phyloP scores from a whole-genome alignment of 2,329 filamentous ascomycete genomes.

The Eutypa lata region DNA sequence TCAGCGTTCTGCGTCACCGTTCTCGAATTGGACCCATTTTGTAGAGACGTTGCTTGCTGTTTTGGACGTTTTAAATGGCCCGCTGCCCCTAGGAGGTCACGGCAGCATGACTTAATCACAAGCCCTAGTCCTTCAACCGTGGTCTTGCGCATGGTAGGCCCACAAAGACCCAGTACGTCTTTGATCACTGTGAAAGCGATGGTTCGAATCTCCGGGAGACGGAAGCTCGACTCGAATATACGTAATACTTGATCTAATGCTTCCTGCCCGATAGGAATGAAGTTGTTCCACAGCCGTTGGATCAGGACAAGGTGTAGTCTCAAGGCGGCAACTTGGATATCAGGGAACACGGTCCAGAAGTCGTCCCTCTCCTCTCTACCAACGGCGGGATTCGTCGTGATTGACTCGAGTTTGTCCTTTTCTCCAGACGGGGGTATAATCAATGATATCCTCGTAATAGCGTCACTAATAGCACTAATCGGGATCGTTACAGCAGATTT shows the following conservation, averaged over 20 bases:
- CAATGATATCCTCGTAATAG: conserved; percentile 67
- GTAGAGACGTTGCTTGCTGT: conserved; percentile 21
- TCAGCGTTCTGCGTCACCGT: conserved; percentile 62
- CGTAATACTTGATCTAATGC: conserved; percentile 70
- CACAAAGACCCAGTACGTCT: conserved; percentile 58
- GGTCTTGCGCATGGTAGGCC: conserved; percentile 64
- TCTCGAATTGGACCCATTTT: conserved; percentile 41
- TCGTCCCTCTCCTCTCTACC: conserved; percentile 78
- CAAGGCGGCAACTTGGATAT: conserved; percentile 70
- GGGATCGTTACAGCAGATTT: conserved; percentile 64
- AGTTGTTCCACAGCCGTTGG: conserved; percentile 54
- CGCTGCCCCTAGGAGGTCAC: conserved; percentile 62
- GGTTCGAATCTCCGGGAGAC: conserved; percentile 52
- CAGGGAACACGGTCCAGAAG: conserved; percentile 70
- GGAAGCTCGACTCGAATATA: conserved; percentile 61
- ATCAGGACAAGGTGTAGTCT: conserved; percentile 57
- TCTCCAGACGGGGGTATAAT: conserved; percentile 52
- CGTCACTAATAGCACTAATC: conserved; percentile 64
- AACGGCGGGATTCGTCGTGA: conserved; percentile 70
- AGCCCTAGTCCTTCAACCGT: conserved; percentile 60
- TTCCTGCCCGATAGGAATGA: conserved; percentile 58
- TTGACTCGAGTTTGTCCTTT: conserved; percentile 43
- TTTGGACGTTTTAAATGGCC: conserved; percentile 44
- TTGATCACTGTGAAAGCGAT: conserved; percentile 58
- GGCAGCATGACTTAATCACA: conserved; percentile 67